Evolutionary conservation across 2,329 filamentous ascomycete species (phyloP), one percentile per base, ranked within the genome.

Genomic region (Cladophialophora exuberans): DNA sequence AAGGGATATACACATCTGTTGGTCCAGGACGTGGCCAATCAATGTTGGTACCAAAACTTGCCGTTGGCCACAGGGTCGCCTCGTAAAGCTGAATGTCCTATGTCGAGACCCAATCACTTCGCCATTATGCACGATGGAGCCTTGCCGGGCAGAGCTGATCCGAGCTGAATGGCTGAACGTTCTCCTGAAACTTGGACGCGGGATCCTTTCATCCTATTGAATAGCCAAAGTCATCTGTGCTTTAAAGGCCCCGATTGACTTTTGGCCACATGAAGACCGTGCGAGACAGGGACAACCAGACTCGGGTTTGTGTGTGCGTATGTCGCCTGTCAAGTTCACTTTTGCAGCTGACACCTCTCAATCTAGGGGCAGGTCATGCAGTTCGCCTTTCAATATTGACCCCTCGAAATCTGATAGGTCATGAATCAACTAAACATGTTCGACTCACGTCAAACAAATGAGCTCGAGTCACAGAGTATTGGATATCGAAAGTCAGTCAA

Each of bases 101-200:
- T 39, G 38, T 47, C 31, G n/a, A 54, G 22, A 39, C 48, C 56
- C 51, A 58, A 58, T 58, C 33, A 38, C 10, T 20, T 23, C 26
- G 15, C 18, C 18, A 42, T 13, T 35, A 54, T 58, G 56, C 56
- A 54, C n/a, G 56, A 54, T 51, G 38, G 31, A 58, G 56, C 56
- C 56, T 58, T 28, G 51, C 54, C 45, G 42, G 17, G 33, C 15
- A 22, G 11, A 9, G 18, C 35, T 22, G 39, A 20, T 38, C 33
- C n/a, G 20, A 38, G 38, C 52, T 36, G 30, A 46, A 50, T 36
- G 31, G 30, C 38, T 28, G 28, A 30, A 41, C 18, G 18, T 15
- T 45, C 25, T 31, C 20, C 17, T 25, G 25, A 28, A 25, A n/a
- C 11, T 20, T 30, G n/a, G 7, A 7, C n/a, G 41, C 11, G 6